Percentiles rank a stretch among this genome's conserved stretches.
These are phyloP conservation scores for Eucalyptus leucophloia DNA, from an alignment of 345 rosid species.

Conservation along the genomic window DNA sequence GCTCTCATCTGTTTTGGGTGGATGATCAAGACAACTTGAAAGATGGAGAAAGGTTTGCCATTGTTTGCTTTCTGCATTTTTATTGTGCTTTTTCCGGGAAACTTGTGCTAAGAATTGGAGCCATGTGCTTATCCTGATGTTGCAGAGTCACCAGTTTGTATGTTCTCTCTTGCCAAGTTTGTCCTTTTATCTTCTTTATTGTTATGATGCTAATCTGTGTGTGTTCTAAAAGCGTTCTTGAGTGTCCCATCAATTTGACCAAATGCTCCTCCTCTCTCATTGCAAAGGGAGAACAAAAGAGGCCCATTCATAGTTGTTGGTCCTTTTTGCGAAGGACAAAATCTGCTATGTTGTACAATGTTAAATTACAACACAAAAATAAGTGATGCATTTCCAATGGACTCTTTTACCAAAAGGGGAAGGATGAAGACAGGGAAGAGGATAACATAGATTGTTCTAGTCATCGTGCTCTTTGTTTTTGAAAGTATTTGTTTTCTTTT, in stretches of 20 bases:
- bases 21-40: constrained; percentile 77
- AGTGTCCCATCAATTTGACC: neutral
- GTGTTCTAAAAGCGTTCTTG: neutral
- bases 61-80: neutral
- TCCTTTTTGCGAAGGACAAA: neutral
- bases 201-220: neutral
- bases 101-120: neutral
- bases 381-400: neutral
- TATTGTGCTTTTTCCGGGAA: neutral
- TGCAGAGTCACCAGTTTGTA: neutral
- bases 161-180: neutral
- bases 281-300: neutral
- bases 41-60: constrained; percentile 87
- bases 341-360: neutral
- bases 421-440: neutral
- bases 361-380: neutral
- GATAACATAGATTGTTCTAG: neutral
- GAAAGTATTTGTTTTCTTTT: neutral
- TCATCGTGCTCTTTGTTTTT: neutral
- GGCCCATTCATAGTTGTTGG: neutral
- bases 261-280: neutral
- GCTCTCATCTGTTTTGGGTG: constrained; percentile 96
- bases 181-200: neutral
- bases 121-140: neutral
- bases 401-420: neutral